These are phyloP conservation scores for Aquilaria yunnanensis DNA, from an alignment of 345 rosid species.

Conservation along the genomic window DNA sequence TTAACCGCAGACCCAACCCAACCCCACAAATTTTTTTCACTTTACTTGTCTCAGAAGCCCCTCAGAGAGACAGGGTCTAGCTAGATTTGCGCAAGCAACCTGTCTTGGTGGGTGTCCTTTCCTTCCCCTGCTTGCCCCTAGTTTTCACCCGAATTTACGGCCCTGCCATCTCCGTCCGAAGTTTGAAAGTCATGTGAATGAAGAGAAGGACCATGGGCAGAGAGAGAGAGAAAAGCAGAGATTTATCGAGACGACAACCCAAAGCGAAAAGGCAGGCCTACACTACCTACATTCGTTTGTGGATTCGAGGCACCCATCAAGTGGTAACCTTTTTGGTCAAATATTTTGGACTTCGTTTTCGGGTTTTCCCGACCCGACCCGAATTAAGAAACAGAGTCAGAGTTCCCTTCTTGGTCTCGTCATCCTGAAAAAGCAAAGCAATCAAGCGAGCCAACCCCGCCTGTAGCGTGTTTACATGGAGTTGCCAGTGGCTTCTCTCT, in stretches of 20 bases:
- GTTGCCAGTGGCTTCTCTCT: too few relatives aligned
- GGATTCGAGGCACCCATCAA: too few relatives aligned
- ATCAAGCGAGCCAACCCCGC: too few relatives aligned
- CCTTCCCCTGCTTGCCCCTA: slow-evolving; percentile 10
- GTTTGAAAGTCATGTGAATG: not conserved
- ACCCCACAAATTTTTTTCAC: not conserved
- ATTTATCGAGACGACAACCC: slow-evolving; percentile 39
- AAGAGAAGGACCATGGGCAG: slow-evolving; percentile 12
- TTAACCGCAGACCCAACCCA: slow-evolving; percentile 3
- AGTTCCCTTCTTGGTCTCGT: too few relatives aligned
- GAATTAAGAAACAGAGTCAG: too few relatives aligned
- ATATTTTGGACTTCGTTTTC: not conserved
- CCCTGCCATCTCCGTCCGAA: not conserved
- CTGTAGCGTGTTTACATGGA: too few relatives aligned
- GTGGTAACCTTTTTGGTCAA: not conserved
- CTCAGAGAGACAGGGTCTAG: slow-evolving; percentile 10
- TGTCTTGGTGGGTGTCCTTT: slow-evolving; percentile 14
- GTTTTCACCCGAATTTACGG: not conserved
- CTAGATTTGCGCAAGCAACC: slow-evolving; percentile 35
- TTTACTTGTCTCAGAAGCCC: slow-evolving; percentile 14
- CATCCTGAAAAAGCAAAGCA: too few relatives aligned
- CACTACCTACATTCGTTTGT: slow-evolving; percentile 23
- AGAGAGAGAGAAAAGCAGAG: slow-evolving; percentile 26
- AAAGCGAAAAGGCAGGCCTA: slow-evolving; percentile 11
- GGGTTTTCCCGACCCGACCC: not conserved